Evolutionary conservation across 805 yeast species (phyloP).

Genomic region (Alloascoidea africana): DNA sequence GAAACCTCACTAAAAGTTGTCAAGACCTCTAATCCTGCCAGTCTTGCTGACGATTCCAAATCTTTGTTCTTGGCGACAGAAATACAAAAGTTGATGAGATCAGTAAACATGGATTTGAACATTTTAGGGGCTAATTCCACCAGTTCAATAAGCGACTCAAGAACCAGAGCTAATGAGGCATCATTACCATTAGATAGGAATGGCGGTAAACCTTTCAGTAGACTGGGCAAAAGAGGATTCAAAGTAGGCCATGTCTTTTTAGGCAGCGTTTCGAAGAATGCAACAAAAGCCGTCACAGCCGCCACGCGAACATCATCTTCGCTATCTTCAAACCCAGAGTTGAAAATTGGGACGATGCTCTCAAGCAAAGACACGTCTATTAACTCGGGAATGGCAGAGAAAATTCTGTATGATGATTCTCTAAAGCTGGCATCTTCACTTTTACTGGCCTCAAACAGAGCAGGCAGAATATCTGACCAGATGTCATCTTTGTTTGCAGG

Average conservation of each 20-base stretch:
- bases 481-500: slow-evolving; percentile 34
- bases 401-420: slow-evolving; percentile 83
- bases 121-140: slow-evolving; percentile 90
- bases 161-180: slow-evolving; percentile 68
- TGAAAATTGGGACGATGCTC: slow-evolving; percentile 53
- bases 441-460: slow-evolving; percentile 49
- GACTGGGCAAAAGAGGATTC: slow-evolving; percentile 66
- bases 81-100: slow-evolving; percentile 77
- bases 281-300: slow-evolving; percentile 84
- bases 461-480: slow-evolving; percentile 76
- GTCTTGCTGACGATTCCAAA: slow-evolving; percentile 63
- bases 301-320: slow-evolving; percentile 80
- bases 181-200: slow-evolving; percentile 70
- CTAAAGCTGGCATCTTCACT: slow-evolving; percentile 51
- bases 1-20: slow-evolving; percentile 88
- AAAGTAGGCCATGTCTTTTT: slow-evolving; percentile 64
- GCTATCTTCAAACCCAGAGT: slow-evolving; percentile 65
- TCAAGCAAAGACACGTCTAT: slow-evolving; percentile 36
- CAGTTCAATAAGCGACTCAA: slow-evolving; percentile 78
- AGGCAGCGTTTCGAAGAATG: slow-evolving; percentile 73
- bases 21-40: slow-evolving; percentile 76
- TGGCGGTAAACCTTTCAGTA: slow-evolving; percentile 78
- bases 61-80: slow-evolving; percentile 71
- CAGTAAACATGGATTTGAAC: slow-evolving; percentile 81
- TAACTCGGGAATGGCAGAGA: slow-evolving; percentile 70